Evolutionary conservation across 1,284 basidiomycete species (phyloP).

Genomic region (Cryptococcus sp.): DNA sequence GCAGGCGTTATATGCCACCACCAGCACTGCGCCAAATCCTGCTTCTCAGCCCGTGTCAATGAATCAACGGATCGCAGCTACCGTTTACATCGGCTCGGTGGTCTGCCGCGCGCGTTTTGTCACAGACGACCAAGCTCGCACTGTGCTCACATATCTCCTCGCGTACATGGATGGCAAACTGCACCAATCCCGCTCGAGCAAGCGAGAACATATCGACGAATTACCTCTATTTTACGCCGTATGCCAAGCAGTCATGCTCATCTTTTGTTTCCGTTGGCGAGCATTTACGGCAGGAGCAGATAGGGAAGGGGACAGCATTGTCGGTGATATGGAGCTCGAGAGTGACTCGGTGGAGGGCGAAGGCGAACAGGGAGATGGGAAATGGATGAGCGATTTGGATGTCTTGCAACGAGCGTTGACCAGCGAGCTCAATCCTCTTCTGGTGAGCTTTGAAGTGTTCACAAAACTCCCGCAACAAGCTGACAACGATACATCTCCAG

Average conservation of each 20-base stretch:
- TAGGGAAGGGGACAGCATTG: conserved; percentile 60
- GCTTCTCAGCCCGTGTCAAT: conserved; percentile 38
- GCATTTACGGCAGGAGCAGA: conserved; percentile 32
- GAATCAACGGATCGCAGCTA: conserved; percentile 71
- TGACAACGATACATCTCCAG: conserved; percentile 50
- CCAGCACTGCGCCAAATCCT: conserved; percentile 23
- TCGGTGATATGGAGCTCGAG: conserved; percentile 56
- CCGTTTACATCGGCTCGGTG: conserved; percentile 88
- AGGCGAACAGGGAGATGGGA: conserved; percentile 55
- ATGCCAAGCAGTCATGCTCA: conserved; percentile 88
- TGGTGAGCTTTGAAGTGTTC: conserved; percentile 57
- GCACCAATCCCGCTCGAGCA: conserved; percentile 61
- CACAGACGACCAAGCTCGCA: conserved; percentile 70
- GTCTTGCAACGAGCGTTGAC: conserved; percentile 79
- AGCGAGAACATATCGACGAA: conserved; percentile 32
- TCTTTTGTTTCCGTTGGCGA: conserved; percentile 98
- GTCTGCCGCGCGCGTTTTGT: conserved; percentile 90
- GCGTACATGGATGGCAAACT: conserved; percentile 77
- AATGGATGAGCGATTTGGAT: conserved; percentile 81
- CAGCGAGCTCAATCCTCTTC: conserved; percentile 85
- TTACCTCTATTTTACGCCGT: conserved; percentile 84
- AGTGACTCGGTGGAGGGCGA: conserved; percentile 48
- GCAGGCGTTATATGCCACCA: conserved; percentile 78
- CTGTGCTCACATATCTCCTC: conserved; percentile 80
- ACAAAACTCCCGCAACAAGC: no score